phyloP scores from a whole-genome alignment of 768 basidiomycete species.

The Terana coerulea region DNA sequence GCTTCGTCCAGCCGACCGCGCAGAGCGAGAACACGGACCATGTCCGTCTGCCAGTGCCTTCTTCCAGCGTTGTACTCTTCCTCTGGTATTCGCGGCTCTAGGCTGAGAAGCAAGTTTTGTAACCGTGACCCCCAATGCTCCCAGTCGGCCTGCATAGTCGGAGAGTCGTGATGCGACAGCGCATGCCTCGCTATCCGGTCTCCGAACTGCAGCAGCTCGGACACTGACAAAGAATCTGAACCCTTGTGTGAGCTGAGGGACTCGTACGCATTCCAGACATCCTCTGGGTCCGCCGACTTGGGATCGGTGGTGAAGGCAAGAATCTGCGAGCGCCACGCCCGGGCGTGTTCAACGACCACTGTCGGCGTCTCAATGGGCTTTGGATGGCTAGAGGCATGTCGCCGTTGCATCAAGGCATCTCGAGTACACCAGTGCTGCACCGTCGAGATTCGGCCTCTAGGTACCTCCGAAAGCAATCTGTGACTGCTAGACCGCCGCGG shows the following conservation, averaged over 20 bases:
- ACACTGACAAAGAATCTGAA: conserved; percentile 18
- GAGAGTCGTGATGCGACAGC: neutral
- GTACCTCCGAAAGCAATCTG: conserved; percentile 12
- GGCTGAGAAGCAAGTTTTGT: conserved; percentile 27
- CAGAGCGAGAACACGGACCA: conserved; percentile 33
- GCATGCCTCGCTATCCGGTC: conserved; percentile 20
- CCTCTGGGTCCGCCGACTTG: conserved; percentile 18
- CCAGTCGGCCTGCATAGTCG: conserved; percentile 15
- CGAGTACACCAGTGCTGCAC: conserved; percentile 11
- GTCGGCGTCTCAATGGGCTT: neutral
- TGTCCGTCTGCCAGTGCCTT: conserved; percentile 28
- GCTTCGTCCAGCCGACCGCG: conserved; percentile 35
- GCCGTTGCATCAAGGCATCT: conserved; percentile 18
- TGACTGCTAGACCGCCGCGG: conserved; percentile 17
- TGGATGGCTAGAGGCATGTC: conserved; percentile 26
- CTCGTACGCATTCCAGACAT: conserved; percentile 39
- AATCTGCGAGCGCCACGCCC: neutral
- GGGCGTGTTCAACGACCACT: neutral
- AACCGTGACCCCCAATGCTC: conserved; percentile 36
- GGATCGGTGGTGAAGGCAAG: neutral
- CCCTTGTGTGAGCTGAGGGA: conserved; percentile 11
- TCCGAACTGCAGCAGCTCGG: conserved; percentile 26
- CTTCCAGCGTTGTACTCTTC: conserved; percentile 19
- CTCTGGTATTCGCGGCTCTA: conserved; percentile 23
- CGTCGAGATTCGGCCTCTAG: conserved; percentile 13